phyloP scores from a whole-genome alignment of 305 asterid genomes.

The Solanum hybrid region DNA sequence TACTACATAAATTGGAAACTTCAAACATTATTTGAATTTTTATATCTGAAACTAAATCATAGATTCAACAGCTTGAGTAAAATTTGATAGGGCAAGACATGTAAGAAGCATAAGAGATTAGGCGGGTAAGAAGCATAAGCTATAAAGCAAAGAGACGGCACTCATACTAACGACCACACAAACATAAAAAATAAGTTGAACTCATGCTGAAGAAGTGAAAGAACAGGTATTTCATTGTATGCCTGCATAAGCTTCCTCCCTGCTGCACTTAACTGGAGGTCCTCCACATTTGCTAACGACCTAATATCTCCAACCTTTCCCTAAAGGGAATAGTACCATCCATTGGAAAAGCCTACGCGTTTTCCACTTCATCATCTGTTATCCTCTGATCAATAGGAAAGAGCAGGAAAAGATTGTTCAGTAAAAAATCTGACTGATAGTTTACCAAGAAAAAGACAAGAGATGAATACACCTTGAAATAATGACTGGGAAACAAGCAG shows the following conservation, averaged over 20 bases:
- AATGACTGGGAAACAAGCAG: background rate
- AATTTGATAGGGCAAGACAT: background rate
- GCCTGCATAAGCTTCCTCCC: slow-evolving; percentile 75
- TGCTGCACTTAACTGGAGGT: slow-evolving; percentile 65
- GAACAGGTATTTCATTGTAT: slow-evolving; percentile 21
- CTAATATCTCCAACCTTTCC: slow-evolving; percentile 67
- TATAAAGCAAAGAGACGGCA: background rate
- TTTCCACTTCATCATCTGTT: slow-evolving; percentile 70
- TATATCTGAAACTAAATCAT: too few relatives aligned
- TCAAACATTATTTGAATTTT: too few relatives aligned
- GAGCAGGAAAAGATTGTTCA: background rate
- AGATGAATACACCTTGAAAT: background rate
- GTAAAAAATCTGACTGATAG: background rate
- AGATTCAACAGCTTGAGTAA: background rate
- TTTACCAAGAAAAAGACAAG: background rate
- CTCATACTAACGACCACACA: background rate
- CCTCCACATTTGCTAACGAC: slow-evolving; percentile 83
- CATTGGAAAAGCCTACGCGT: slow-evolving; percentile 76
- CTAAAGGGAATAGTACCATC: background rate
- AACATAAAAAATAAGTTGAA: slow-evolving; percentile 22
- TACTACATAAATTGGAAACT: too few relatives aligned
- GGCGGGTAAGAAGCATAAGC: background rate
- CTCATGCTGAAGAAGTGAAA: slow-evolving; percentile 87
- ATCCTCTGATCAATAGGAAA: slow-evolving; percentile 5
- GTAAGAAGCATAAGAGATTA: background rate